These are phyloP conservation scores for Priceomyces castillae DNA, from an alignment of 805 yeast species.

Conservation along the genomic window DNA sequence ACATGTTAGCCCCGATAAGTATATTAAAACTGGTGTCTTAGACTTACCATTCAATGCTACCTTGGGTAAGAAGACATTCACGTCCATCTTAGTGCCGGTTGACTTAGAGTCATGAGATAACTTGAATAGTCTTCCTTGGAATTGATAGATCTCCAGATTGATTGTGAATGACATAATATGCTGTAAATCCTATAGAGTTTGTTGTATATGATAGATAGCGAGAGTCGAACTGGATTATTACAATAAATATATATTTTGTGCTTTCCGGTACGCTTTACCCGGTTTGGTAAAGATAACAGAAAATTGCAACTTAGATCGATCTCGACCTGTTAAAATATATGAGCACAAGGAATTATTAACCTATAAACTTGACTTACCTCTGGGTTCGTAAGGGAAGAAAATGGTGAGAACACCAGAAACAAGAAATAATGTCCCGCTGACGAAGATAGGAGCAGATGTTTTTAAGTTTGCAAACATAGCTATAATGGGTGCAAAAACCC, in stretches of 20 bases:
- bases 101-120: slow-evolving; percentile 66
- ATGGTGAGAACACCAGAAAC: slow-evolving; percentile 35
- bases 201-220: too few species aligned
- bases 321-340: too few species aligned
- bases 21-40: slow-evolving; percentile 67
- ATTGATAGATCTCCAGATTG: slow-evolving; percentile 54
- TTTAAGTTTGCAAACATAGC: slow-evolving; percentile 53
- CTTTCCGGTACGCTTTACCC: not conserved
- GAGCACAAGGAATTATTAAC: too few species aligned
- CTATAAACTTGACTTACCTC: slow-evolving; percentile 16
- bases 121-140: slow-evolving; percentile 76
- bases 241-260: not conserved
- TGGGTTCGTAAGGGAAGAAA: slow-evolving; percentile 29
- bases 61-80: slow-evolving; percentile 79
- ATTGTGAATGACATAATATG: slow-evolving; percentile 47
- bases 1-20: slow-evolving; percentile 88
- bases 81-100: slow-evolving; percentile 73
- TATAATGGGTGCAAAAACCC: slow-evolving; percentile 57
- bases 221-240: too few species aligned
- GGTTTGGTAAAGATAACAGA: not conserved
- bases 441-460: slow-evolving; percentile 60
- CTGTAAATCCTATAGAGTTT: not conserved
- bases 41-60: slow-evolving; percentile 22
- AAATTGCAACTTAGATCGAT: too few species aligned
- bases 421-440: slow-evolving; percentile 55